Base-by-base conservation (phyloP, 164 flowering plant species). In the Vitis amurensis region DNA sequence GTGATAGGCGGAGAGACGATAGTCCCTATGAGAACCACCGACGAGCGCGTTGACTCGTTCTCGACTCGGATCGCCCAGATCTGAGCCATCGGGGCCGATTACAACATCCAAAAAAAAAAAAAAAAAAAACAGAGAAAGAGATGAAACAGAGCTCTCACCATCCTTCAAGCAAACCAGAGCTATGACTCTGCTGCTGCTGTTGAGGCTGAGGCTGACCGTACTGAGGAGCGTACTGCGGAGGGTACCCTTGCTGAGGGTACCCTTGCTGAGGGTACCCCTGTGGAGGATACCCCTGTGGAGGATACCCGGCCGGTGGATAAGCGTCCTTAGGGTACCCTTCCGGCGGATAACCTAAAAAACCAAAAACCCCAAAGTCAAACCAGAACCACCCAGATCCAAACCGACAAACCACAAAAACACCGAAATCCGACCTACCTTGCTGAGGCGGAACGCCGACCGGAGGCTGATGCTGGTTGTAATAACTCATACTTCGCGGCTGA, bases 381-480 rank as follows among this genome's bases (percentile, higher is more conserved):
- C 63, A 68, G 48, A 71, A 59, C 74, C 23, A 61, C 37, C 8
- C 8, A 66, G 51, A 65, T 49, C 74, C 52, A 67, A 9, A 13
- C 10, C 27, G 47, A 14, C 4, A 56, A 59, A 56, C 2, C 47
- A 47, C 8, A 19, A 70, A 15, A 73, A 47, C 17, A 27, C 4
- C 3, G 31, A 59, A n/a, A 49, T 14, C 3, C 1, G n/a, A 37
- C 29, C 50, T 52, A 89, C 98, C 98, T 89, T 92, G 98, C 23
- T 91, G 92, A 68, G 98, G 96, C 61, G 98, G 97, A 37, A 80
- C 96, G 10, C 98, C 98, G 44, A 91, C 92, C 5, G 98, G 96
- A 15, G 96, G 94, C 66, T 87, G 93, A 11, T 86, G 84, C 68
- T 89, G 92, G 67, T 83, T 85, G 88, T 92, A 90, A 59, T 89